Evolutionary conservation across 352 stramenopile genomes (phyloP), one percentile per base, ranked within the genome.

Genomic region (Globisporangium solare): DNA sequence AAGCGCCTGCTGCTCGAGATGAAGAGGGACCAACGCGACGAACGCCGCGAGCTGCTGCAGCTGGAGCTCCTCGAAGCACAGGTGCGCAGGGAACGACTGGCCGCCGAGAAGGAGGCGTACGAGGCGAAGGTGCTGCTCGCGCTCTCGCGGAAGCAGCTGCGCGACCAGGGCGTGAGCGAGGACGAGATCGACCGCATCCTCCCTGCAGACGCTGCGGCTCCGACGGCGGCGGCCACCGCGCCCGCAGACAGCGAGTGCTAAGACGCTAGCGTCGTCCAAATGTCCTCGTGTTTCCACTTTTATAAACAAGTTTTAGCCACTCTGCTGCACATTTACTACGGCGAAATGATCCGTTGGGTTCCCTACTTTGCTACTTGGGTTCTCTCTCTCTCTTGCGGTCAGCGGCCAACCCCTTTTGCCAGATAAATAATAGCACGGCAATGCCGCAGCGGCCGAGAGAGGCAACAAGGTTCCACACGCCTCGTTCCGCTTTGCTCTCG

Each of bases 131-230:
- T 84, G 51, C 31, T 71, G 46, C 64, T 88, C 17, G 75, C 71
- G 32, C 61, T 88, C 1, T 74, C 78, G 2, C 62, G 78, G 13
- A 84, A 88, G 43, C 65, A 81, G 45, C 51, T 88, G 27, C 58
- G 70, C 17, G 75, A 86, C 31, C 61, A 86, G 20, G 75, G 69
- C 37, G 64, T 88, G 15, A 63, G 39, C 42, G 64, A 81, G 17
- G 51, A 69, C 1, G 78, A 88, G 67, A 81, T 88, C 60, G 64
- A 83, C 27, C 68, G 69, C 37, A 50, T 88, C 27, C 51, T 88
- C 35, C 78, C 78, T 6, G 47, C 79, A 15, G 60, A 66, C 5
- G 7, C 20, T 3, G 27, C 35, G 15, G 24, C 32, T 4, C 15
- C 24, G 21, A 2, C 43, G 21, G 5, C 43, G 13, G 31, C 22